Percentiles rank a stretch among this genome's conserved stretches.
Evolutionary conservation across 2,329 filamentous ascomycete species (phyloP).

Genomic region (Diaporthe helianthi): DNA sequence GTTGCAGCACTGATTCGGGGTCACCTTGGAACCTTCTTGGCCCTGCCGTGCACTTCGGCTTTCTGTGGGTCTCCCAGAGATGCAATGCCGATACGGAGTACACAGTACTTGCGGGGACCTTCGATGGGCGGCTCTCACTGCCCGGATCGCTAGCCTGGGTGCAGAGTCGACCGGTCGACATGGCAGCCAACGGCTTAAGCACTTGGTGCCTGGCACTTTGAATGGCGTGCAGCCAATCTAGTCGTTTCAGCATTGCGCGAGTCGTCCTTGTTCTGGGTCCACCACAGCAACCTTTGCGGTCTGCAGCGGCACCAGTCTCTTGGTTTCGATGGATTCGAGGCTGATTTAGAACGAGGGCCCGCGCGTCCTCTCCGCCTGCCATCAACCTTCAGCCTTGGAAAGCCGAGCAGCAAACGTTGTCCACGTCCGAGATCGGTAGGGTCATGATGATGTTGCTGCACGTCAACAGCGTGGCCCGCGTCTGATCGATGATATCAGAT

Average conservation of each 20-base stretch:
- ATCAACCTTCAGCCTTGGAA: slow-evolving; percentile 23
- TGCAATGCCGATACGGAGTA: slow-evolving; percentile 27
- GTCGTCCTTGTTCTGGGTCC: background rate
- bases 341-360: slow-evolving; percentile 14
- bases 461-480: background rate
- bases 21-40: background rate
- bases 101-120: slow-evolving; percentile 30
- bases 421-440: slow-evolving; percentile 28
- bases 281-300: slow-evolving; percentile 17
- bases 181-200: slow-evolving; percentile 28
- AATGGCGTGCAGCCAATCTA: slow-evolving; percentile 4
- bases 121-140: slow-evolving; percentile 6
- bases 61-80: slow-evolving; percentile 29
- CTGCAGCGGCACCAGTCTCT: slow-evolving; percentile 19
- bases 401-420: slow-evolving; percentile 8
- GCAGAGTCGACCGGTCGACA: slow-evolving; percentile 24
- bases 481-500: background rate
- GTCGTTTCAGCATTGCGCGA: slow-evolving; percentile 3
- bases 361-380: slow-evolving; percentile 2
- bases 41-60: slow-evolving; percentile 30
- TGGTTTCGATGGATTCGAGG: background rate
- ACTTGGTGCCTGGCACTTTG: slow-evolving; percentile 16
- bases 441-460: slow-evolving; percentile 36
- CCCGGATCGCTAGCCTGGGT: slow-evolving; percentile 24
- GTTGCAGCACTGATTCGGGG: slow-evolving; percentile 22